phyloP scores from a whole-genome alignment of 176 grass and related monocot species.

The Eleusine indica region DNA sequence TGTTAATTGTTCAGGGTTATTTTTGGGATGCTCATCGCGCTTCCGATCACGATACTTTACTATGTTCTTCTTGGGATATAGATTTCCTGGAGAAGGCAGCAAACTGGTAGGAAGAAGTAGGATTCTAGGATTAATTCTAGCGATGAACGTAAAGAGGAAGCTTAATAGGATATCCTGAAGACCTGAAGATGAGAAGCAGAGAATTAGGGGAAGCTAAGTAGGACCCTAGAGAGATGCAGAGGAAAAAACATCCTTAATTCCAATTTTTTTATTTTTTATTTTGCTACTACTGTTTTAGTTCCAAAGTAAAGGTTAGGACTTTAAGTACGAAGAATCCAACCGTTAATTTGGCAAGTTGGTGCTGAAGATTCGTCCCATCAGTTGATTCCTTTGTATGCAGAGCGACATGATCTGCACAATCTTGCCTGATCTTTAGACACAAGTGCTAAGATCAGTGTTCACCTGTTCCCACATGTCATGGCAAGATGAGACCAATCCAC shows the following conservation, averaged over 20 bases:
- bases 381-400: conserved; percentile 38
- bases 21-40: conserved; percentile 91
- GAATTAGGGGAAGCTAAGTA: conserved; percentile 43
- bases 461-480: conserved; percentile 39
- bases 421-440: conserved; percentile 39
- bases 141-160: not conserved
- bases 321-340: conserved; percentile 39
- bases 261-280: conserved; percentile 40
- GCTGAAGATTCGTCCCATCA: conserved; percentile 47
- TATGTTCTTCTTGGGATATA: conserved; percentile 94
- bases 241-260: conserved; percentile 32
- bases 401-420: conserved; percentile 32
- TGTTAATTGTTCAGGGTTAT: conserved; percentile 66
- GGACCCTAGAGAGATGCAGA: conserved; percentile 52
- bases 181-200: conserved; percentile 41
- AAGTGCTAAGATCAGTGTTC: conserved; percentile 34
- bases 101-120: conserved; percentile 33
- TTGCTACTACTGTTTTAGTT: conserved; percentile 54
- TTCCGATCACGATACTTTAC: conserved; percentile 94
- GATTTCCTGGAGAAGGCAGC: conserved; percentile 29
- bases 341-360: conserved; percentile 47
- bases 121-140: conserved; percentile 45
- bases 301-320: conserved; percentile 59
- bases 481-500: conserved; percentile 35
- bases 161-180: conserved; percentile 19